phyloP scores from a whole-genome alignment of 352 stramenopile genomes.

The Globisporangium abappressorium region DNA sequence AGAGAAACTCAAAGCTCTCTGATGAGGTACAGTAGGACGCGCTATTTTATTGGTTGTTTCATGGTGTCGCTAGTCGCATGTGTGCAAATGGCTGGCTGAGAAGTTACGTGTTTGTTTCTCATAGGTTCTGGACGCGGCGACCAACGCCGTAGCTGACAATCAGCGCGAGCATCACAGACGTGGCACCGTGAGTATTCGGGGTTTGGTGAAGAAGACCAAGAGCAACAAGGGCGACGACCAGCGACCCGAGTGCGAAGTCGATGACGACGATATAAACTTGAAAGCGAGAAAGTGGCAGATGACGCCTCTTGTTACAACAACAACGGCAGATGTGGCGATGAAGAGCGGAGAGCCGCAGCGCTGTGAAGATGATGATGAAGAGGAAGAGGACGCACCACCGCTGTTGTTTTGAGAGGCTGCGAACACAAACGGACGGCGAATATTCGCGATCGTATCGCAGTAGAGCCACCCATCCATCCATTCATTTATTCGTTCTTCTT shows the following conservation, averaged over 20 bases:
- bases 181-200: background rate
- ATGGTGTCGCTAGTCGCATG: background rate
- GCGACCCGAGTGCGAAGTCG: background rate
- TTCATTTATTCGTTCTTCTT: too few relatives aligned
- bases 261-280: background rate
- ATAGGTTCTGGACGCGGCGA: background rate
- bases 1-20: background rate
- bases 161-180: background rate
- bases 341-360: constrained; percentile 7
- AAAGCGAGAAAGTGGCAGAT: too few relatives aligned
- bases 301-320: constrained; percentile 5
- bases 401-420: constrained; percentile 19
- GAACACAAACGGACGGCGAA: too few relatives aligned
- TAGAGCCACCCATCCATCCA: too few relatives aligned
- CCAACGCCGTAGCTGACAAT: background rate
- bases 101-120: background rate
- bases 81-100: background rate
- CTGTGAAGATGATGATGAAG: constrained; percentile 15
- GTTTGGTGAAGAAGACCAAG: background rate
- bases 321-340: constrained; percentile 15
- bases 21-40: constrained; percentile 3
- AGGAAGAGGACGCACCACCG: constrained; percentile 26
- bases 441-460: background rate
- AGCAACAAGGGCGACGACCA: background rate
- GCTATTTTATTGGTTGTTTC: background rate